Evolutionary conservation across 805 yeast genomes (phyloP), one percentile per base, ranked within the genome.

Genomic region (Candida rishiriensis): DNA sequence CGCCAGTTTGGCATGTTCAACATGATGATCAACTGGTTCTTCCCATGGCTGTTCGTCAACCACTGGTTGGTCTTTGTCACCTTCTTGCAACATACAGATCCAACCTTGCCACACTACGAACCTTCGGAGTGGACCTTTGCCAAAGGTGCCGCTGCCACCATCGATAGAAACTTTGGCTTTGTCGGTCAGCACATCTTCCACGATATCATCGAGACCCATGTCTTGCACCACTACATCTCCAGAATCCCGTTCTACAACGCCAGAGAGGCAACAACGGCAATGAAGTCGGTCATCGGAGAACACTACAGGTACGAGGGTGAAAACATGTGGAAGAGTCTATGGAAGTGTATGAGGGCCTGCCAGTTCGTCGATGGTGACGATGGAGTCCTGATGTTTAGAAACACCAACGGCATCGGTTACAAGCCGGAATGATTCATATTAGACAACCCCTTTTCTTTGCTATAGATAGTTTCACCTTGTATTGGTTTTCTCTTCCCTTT

Each of bases 291-390:
- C 34, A 68, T 76, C 73, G 80, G 80, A 46, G 64, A 67, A 31
- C 77, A 74, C 57, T 76, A 76, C 56, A 61, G 71, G 50, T 65
- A 74, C 54, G 56, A 65, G 30, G 78, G 70, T 51, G 80, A 76
- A 56, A 75, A 69, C 61, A 78, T 79, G 83, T 78, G 80, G 78
- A 51, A 57, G 21, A 63, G 77, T 21, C 64, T 79, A 50, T 79
- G 85, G 85, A 73, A 75, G 49, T 67, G 71, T 50, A 66, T 74
- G 41, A 77, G 90, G 65, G 50, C 72, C 47, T 84, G 90, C 65
- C 87, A 82, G 65, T 84, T 75, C 52, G 86, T 84, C 43, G 88
- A 81, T 49, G 87, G 84, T 55, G 75, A 76, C 39, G 69, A 73
- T 38, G 88, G 88, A 48, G 79, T 85, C 51, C 63, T 69, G 64